phyloP scores from a whole-genome alignment of 306 rosid genomes.

The Cicer chorassanicum region DNA sequence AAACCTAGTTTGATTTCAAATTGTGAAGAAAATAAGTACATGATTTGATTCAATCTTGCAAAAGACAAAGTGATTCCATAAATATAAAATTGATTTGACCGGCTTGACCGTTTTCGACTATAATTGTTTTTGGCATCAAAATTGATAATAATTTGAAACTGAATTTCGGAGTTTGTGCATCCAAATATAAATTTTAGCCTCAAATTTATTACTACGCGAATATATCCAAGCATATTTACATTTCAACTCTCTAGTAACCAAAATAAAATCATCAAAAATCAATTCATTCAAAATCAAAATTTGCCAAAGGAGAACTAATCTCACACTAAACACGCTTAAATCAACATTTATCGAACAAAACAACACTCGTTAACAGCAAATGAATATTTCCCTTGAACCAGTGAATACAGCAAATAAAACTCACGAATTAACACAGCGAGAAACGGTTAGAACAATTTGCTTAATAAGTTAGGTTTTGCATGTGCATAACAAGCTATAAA shows the following conservation, averaged over 20 bases:
- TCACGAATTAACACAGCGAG: constrained; percentile 4
- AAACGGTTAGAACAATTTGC: background rate
- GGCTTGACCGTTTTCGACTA: background rate
- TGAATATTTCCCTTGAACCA: background rate
- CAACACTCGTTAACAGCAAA: background rate
- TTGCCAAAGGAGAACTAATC: background rate
- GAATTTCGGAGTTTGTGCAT: background rate
- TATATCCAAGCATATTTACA: background rate
- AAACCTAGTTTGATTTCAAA: background rate
- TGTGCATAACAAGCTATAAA: constrained; percentile 3
- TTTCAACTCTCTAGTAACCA: background rate
- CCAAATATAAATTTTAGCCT: background rate
- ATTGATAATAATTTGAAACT: background rate
- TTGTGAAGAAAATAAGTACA: background rate
- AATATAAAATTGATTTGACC: background rate
- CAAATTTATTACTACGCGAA: background rate
- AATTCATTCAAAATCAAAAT: background rate
- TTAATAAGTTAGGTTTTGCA: background rate
- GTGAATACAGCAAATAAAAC: background rate
- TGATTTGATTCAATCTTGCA: background rate
- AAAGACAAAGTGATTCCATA: background rate
- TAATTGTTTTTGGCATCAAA: background rate
- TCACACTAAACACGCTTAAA: background rate
- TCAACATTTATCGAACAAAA: constrained; percentile 2
- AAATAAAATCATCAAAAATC: background rate